A percentile compares a stretch with the other conserved stretches of the same genome.
Conservation (phyloP, 2,329 filamentous ascomycete genomes). For the Hortaea sp. region DNA sequence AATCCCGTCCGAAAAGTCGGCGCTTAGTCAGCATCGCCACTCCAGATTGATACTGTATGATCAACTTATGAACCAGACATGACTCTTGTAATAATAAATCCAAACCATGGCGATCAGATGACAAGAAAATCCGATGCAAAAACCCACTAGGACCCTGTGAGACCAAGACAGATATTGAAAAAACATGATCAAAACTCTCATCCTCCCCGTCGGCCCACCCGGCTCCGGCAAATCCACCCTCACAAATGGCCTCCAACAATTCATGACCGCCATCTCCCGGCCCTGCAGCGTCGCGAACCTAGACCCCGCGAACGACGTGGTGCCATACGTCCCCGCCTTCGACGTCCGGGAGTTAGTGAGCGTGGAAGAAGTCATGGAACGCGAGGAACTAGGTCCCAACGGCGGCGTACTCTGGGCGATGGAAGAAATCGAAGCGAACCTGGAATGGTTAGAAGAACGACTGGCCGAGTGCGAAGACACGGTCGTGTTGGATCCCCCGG, state of each 20-base stretch:
- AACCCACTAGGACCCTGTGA: too few relatives aligned
- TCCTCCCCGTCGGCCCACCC: constrained; percentile 57
- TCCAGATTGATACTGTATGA: too few relatives aligned
- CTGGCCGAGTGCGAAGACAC: constrained; percentile 76
- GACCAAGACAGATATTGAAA: too few relatives aligned
- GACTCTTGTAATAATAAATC: too few relatives aligned
- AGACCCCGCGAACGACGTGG: constrained; percentile 91
- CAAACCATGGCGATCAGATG: too few relatives aligned
- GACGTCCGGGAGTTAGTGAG: constrained; percentile 85
- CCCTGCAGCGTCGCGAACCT: constrained; percentile 94
- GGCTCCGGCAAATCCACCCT: constrained; percentile 96
- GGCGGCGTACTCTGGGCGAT: constrained; percentile 87
- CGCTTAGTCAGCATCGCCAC: too few relatives aligned
- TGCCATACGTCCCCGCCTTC: constrained; percentile 77
- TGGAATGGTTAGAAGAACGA: constrained; percentile 80
- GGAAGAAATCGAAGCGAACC: constrained; percentile 88
- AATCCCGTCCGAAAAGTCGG: too few relatives aligned
- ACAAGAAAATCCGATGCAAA: too few relatives aligned
- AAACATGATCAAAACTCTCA: constrained; percentile 16
- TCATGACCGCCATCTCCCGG: constrained; percentile 87
- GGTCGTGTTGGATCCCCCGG: constrained; percentile 88
- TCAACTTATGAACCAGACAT: too few relatives aligned
- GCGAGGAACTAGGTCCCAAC: constrained; percentile 83
- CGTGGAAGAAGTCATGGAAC: constrained; percentile 88
- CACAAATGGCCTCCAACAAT: constrained; percentile 98